A percentile compares a stretch with the other conserved stretches of the same genome.
Conservation (phyloP, 2,329 filamentous ascomycete genomes). For the Fusarium sp. region DNA sequence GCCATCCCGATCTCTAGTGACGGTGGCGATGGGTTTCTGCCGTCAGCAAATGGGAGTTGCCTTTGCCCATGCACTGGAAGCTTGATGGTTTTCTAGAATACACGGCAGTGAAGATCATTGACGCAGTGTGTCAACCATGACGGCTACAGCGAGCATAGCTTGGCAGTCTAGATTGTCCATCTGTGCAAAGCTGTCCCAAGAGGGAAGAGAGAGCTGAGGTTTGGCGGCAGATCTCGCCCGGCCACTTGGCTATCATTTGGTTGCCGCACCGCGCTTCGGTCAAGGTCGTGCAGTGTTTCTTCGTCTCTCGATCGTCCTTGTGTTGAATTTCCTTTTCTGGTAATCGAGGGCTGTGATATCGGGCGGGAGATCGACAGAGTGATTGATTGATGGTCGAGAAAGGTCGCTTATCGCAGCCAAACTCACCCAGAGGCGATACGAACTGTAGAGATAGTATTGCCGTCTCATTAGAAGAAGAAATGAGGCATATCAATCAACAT, state of each 20-base stretch:
- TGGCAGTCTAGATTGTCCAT: not conserved
- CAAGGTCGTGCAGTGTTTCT: not conserved
- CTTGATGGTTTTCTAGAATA: not conserved
- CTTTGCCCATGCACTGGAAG: not conserved
- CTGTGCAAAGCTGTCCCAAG: not conserved
- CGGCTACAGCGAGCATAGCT: not conserved
- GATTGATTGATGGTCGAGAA: no score
- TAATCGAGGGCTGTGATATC: no score
- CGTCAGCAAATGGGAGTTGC: not conserved
- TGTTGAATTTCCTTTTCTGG: not conserved
- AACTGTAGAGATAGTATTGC: no score
- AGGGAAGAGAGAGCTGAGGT: not conserved
- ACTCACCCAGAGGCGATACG: not conserved
- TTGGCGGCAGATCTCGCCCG: not conserved
- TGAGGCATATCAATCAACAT: not conserved
- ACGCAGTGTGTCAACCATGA: not conserved
- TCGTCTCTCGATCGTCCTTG: not conserved
- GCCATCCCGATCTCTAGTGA: not conserved
- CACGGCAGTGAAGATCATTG: conserved; percentile 2
- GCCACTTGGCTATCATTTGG: not conserved
- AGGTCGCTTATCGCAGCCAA: not conserved
- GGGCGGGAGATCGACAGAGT: no score
- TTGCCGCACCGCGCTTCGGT: not conserved
- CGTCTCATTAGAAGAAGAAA: not conserved
- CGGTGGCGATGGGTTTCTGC: conserved; percentile 1